These are phyloP conservation scores for Lithospermum erythrorhizon DNA, from an alignment of 257 asterid species.

Conservation along the genomic window DNA sequence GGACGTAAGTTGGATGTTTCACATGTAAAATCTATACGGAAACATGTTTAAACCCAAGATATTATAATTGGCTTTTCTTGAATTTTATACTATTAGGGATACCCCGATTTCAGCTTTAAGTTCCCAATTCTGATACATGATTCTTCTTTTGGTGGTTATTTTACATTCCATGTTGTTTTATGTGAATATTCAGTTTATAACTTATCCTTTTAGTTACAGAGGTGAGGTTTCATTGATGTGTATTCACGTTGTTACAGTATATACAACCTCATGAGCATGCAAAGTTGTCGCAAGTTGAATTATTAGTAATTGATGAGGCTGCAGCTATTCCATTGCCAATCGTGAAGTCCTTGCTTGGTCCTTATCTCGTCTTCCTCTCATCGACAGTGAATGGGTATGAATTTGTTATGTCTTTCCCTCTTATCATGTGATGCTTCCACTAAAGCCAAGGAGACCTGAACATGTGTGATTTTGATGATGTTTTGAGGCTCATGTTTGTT, in stretches of 20 bases:
- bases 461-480: background rate
- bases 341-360: slow-evolving; percentile 13
- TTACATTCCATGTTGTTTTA: background rate
- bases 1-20: no score
- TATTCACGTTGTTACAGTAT: slow-evolving; percentile 1
- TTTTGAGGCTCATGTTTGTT: background rate
- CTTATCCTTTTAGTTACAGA: background rate
- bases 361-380: slow-evolving; percentile 9
- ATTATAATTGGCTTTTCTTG: background rate
- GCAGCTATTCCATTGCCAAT: slow-evolving; percentile 12
- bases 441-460: background rate
- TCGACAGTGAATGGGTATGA: slow-evolving; percentile 13
- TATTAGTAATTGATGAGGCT: slow-evolving; percentile 16
- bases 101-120: background rate
- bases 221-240: background rate
- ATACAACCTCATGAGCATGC: slow-evolving; percentile 9
- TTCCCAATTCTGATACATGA: background rate
- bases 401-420: background rate
- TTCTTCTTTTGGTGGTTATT: background rate
- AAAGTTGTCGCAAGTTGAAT: slow-evolving; percentile 15
- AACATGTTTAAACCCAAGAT: no score
- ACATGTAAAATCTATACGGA: no score
- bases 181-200: background rate
- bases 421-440: background rate
- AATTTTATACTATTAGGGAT: background rate